Evolutionary conservation across 768 basidiomycete genomes (phyloP), one percentile per base, ranked within the genome.

Genomic region (Rhodotorula taiwanensis): DNA sequence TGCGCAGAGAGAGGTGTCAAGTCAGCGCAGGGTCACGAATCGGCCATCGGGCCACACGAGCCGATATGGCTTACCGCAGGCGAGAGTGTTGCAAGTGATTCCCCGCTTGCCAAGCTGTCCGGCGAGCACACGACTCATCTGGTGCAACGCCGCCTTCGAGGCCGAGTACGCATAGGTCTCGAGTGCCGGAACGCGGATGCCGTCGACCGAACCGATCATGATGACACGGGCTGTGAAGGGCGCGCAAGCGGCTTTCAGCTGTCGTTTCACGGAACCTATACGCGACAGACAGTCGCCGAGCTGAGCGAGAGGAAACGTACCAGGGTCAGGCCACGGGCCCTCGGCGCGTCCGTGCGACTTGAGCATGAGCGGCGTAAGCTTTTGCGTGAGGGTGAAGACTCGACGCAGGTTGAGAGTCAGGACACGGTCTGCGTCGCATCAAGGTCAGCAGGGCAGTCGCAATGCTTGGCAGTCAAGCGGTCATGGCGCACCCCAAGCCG

Each of bases 111-210:
- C 84, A 11, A 86, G 78, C 10, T 82, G 75, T 30, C 79, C 79
- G 0, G 81, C 85, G 31, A 86, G 77, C 63, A 83, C 80, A 27
- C 82, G 77, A 59, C 82, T 82, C 33, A 84, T 74, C 58, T 85
- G 84, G 71, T 83, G 81, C 55, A 84, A 74, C 5, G 78, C 83
- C 9, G 81, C 83, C 67, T 86, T 86, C n/a, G 81, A 81, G 6
- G 83, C 80, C 36, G 82, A 80, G 71, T 86, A 85, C 0, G 84
- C 83, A 64, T 83, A 85, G 4, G 84, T 85, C 66, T 86, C 83
- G 60, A 81, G 79, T 28, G 77, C 74, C 3, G 83, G 83, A 7
- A 84, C 80, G 25, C 71, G 69, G 30, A 72, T 34, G 9, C 70
- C 70, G 48, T 71, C 72, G 25, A 71, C 66, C 6, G 59, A 62